Evolutionary conservation across 192 early-diverging fungal genomes (phyloP), one percentile per base, ranked within the genome.

Genomic region (Phlyctochytrium arcticum): DNA sequence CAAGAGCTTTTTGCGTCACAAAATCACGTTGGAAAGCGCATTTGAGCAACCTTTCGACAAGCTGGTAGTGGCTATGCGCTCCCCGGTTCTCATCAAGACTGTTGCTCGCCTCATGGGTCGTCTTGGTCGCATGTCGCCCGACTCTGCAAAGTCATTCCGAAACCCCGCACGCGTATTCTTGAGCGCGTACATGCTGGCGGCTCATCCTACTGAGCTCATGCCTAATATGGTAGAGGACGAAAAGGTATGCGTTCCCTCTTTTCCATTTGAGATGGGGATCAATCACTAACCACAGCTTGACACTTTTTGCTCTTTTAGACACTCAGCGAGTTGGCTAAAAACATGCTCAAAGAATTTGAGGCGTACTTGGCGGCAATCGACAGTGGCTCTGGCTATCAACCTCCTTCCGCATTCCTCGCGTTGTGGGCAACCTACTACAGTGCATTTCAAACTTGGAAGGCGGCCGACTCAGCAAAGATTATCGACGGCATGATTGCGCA

Each of bases 381-480:
- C 5, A 9, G 48, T 27, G 51, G 26, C 32, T 12, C 31, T 5
- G 19, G 44, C n/a, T 53, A 72, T 32, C 36, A 62, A 29, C 37
- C 67, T 30, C 36, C 56, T 3, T 32, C 50, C 5, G 17, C 17
- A 9, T 87, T 92, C 62, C 71, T 83, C 37, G 54, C 72, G 2
- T 57, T 74, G 6, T 92, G 80, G 81, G 69, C 65, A 39, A 71
- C 66, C 10, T 92, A 81, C 67, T 87, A 82, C 68, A 60, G 51
- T 32, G 68, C 81, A 8, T 92, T 92, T 56, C 75, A 88, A 44
- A 77, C 75, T 3, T 92, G 89, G 89, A 91, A 91, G 61, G 57
- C 72, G 5, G 70, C 69, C 51, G 90, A 92, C 67, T 79, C 81
- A 5, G 59, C 76, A 9, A 75, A 84, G 17, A 71, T 91, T n/a